phyloP scores from a whole-genome alignment of 352 stramenopile genomes.

The Phytophthora tubulina region DNA sequence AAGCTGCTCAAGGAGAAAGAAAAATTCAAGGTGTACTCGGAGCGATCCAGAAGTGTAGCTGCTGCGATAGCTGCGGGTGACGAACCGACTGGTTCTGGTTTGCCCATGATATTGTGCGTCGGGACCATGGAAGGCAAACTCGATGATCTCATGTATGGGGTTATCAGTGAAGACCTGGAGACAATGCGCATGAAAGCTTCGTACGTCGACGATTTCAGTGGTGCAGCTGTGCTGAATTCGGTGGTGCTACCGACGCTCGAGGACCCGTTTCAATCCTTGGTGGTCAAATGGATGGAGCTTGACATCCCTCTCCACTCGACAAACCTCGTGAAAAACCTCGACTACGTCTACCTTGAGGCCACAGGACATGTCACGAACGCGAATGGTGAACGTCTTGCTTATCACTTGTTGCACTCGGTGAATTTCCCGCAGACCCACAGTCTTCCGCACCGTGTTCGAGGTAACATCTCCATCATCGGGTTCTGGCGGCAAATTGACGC shows the following conservation, averaged over 20 bases:
- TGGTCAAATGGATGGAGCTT: conserved; percentile 50
- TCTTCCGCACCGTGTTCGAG: conserved; percentile 46
- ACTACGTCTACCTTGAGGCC: conserved; percentile 52
- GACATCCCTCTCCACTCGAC: conserved; percentile 39
- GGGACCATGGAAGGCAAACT: conserved; percentile 41
- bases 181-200: conserved; percentile 50
- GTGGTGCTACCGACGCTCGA: conserved; percentile 34
- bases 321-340: conserved; percentile 41
- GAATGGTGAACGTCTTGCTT: conserved; percentile 33
- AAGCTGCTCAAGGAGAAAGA: conserved; percentile 42
- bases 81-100: conserved; percentile 21
- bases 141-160: conserved; percentile 49
- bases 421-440: conserved; percentile 33
- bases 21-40: conserved; percentile 37
- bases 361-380: conserved; percentile 22
- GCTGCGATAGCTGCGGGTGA: conserved; percentile 8
- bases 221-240: conserved; percentile 30
- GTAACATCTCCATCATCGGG: conserved; percentile 46
- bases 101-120: conserved; percentile 42
- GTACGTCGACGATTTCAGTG: conserved; percentile 45
- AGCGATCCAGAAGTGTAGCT: conserved; percentile 5
- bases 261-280: conserved; percentile 37
- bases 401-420: conserved; percentile 32
- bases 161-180: conserved; percentile 44
- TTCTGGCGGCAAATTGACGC: conserved; percentile 54